Base-by-base conservation (phyloP, 2,329 filamentous ascomycete species). In the Penicillium decumbens region DNA sequence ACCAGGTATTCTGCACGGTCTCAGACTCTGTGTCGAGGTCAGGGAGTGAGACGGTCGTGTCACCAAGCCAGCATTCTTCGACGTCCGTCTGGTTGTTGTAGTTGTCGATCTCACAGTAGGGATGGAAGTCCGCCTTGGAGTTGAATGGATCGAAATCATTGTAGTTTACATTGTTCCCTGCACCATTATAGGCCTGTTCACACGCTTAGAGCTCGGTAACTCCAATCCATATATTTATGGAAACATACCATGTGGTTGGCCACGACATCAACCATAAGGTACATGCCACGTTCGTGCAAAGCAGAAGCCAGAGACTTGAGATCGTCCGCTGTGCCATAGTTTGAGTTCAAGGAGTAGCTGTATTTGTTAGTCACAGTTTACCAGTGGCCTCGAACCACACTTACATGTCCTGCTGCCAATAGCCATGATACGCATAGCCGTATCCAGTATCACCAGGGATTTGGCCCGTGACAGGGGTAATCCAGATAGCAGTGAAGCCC, bases 251-350 rank as follows among this genome's bases (percentile, higher is more conserved):
- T 55, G 24, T 59, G 50, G 20, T 59, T 59, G 18, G 57, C 56
- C 2, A 83, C 80, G 1, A 83, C 69, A 52, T 83, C 80, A 2
- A 83, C 72, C 80, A 84, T 84, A 32, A 83, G 67, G 56, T 80
- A 80, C 80, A 82, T 84, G 13, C 67, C 74, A 3, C 79, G 72
- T 15, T 67, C 63, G 58, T 85, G 82, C 1, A 83, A 66, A 2
- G 77, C 80, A 23, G 20, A 23, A 23, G 20, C 20, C 20, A 23
- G 4, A 23, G 20, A 23, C 20, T 4, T 76, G 48, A 87, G 72
- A 56, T 87, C 83, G 12, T 78, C 71, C 4, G 74, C 73, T 0
- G 79, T 80, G 27, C 84, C 84, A 53, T 80, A 82, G 50, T 81
- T 73, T 2, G 73, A 53, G 59, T 87, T 85, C 47, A 87, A 64